Percentiles rank a stretch among this genome's conserved stretches.
phyloP scores from a whole-genome alignment of 352 stramenopile genomes.

The Phytophthora sp. region DNA sequence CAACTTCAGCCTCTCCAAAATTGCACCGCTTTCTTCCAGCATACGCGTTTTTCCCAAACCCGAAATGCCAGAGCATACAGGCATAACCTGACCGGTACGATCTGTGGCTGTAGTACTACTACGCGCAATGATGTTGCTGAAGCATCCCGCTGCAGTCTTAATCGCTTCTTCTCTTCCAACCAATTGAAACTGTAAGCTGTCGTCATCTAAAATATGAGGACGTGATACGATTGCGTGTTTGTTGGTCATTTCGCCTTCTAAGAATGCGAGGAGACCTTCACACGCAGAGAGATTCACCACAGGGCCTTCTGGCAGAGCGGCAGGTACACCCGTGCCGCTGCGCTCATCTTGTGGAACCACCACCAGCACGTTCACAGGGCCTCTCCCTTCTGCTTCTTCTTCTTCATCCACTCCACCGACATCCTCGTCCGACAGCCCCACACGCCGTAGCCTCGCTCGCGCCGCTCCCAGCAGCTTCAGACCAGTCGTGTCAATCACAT shows the following conservation, averaged over 20 bases:
- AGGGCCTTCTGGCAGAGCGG: no score
- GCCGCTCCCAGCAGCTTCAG: no score
- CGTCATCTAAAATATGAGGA: constrained; percentile 4
- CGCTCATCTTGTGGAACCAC: no score
- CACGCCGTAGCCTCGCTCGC: no score
- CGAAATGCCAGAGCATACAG: constrained; percentile 42
- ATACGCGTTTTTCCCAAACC: constrained; percentile 41
- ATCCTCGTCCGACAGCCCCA: not conserved
- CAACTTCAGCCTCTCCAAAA: constrained; percentile 29
- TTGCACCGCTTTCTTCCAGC: constrained; percentile 37
- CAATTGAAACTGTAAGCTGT: constrained; percentile 15
- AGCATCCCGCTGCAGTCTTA: not conserved
- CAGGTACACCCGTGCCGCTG: no score
- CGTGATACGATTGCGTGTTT: not conserved
- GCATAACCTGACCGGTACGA: constrained; percentile 21
- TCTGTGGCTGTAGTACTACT: constrained; percentile 15
- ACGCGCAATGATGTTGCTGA: constrained; percentile 14
- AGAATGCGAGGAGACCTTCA: constrained; percentile 22
- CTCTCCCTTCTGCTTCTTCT: no score
- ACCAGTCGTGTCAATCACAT: no score
- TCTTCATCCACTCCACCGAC: no score
- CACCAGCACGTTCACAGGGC: no score
- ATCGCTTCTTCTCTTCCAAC: constrained; percentile 15
- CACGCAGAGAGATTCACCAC: constrained; percentile 27
- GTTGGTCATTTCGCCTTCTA: constrained; percentile 22